A percentile compares a stretch with the other conserved stretches of the same genome.
These are phyloP conservation scores for Fremontodendron californicum DNA, from an alignment of 345 rosid genomes.

Conservation along the genomic window DNA sequence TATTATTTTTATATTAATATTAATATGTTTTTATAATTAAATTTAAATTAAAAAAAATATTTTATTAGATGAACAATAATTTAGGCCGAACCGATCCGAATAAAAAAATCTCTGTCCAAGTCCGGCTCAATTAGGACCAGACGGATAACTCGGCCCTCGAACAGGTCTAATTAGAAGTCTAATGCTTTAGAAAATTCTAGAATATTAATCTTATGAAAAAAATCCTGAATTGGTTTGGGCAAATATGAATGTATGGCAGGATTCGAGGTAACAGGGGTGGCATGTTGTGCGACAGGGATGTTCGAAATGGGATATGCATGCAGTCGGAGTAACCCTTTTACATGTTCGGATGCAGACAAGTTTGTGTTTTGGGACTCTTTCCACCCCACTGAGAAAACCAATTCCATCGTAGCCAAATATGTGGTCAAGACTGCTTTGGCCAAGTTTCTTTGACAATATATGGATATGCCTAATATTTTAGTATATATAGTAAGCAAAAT, in stretches of 20 bases:
- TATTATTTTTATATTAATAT: too few relatives aligned
- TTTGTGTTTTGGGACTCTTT: constrained; percentile 80
- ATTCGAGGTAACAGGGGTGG: constrained; percentile 40
- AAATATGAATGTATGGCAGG: constrained; percentile 37
- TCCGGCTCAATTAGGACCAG: too few relatives aligned
- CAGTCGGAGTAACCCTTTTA: constrained; percentile 29
- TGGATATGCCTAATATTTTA: background rate
- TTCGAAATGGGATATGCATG: constrained; percentile 81
- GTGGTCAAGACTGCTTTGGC: constrained; percentile 35
- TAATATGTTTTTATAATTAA: too few relatives aligned
- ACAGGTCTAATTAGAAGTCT: too few relatives aligned
- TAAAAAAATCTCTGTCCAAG: too few relatives aligned
- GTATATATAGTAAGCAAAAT: background rate
- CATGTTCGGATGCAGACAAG: constrained; percentile 54
- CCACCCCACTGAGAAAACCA: constrained; percentile 68
- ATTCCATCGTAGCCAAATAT: constrained; percentile 43
- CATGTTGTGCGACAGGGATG: constrained; percentile 76
- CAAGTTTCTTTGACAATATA: constrained; percentile 22
- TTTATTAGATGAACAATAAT: too few relatives aligned
- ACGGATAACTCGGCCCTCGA: too few relatives aligned
- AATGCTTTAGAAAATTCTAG: background rate
- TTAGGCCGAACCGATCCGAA: too few relatives aligned
- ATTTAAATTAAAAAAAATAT: too few relatives aligned
- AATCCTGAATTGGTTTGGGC: too few relatives aligned
- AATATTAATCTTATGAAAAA: background rate